Evolutionary conservation across 1,284 basidiomycete genomes (phyloP), one percentile per base, ranked within the genome.

Genomic region (Microstroma glucosiphilum): DNA sequence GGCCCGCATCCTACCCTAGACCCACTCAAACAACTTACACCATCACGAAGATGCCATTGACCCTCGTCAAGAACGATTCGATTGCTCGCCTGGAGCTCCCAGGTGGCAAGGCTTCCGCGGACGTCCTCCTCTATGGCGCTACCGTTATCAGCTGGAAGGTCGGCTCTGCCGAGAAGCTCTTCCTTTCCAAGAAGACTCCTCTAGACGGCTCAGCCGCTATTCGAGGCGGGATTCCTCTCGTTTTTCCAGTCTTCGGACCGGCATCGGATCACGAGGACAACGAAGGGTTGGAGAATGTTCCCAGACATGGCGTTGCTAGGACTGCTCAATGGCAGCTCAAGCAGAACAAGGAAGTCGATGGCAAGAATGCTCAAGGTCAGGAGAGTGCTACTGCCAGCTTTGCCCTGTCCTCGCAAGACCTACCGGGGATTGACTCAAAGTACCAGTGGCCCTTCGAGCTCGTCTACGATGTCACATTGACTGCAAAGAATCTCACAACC

Each of bases 131-230:
- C 43, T 73, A 66, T 46, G 74, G 74, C 15, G 72, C 74, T 6
- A 76, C 74, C 17, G 71, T 76, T 17, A 69, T 72, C 54, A 66
- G 63, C 21, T 76, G 72, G 72, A 74, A 71, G 57, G 60, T 63
- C n/a, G 69, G 67, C n/a, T 66, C 63, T 21, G 60, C 60, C 37
- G 72, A 74, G 59, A 65, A 65, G 1, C 66, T 74, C 48, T 74
- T 74, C 53, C 72, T 74, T 40, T 68, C 65, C 13, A 53, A 56
- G 30, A 70, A 70, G 61, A 64, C 70, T 19, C 40, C 64, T 0
- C 66, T 74, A 9, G 72, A 74, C 48, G 69, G 70, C 21, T 63
- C 61, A 17, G 63, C 67, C 15, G 66, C 70, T 8, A 68, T 71
- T 9, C 67, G 74, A 23, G 74, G 74, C 11, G 74, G 74, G 40